A percentile compares a stretch with the other conserved stretches of the same genome.
These are phyloP conservation scores for Verticillium albo-atrum DNA, from an alignment of 2,329 filamentous ascomycete genomes.

Conservation along the genomic window DNA sequence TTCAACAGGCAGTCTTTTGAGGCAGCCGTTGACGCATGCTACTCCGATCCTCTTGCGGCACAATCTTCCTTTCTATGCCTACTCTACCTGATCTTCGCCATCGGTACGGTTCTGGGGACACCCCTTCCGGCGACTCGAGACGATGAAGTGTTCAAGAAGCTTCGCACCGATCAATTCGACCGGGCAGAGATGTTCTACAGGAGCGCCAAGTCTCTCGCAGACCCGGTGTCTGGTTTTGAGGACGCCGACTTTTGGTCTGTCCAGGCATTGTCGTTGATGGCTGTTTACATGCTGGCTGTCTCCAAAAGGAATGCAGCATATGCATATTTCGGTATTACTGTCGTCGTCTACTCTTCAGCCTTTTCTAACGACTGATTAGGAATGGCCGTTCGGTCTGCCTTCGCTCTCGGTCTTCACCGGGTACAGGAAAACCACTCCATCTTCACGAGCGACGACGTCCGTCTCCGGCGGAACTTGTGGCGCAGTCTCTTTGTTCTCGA, in stretches of 20 bases:
- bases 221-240: constrained; percentile 46
- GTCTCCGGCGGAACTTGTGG: constrained; percentile 55
- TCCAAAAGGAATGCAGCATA: constrained; percentile 61
- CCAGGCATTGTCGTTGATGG: constrained; percentile 59
- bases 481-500: constrained; percentile 62
- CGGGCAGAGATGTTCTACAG: constrained; percentile 60
- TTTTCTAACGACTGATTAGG: constrained; percentile 28
- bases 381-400: constrained; percentile 59
- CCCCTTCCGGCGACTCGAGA: constrained; percentile 45
- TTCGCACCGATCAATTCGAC: constrained; percentile 42
- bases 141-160: constrained; percentile 43
- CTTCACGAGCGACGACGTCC: constrained; percentile 41
- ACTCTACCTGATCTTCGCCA: constrained; percentile 58
- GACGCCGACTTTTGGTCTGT: constrained; percentile 62
- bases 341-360: neutral
- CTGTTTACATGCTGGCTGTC: constrained; percentile 57
- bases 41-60: constrained; percentile 45
- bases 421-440: constrained; percentile 50
- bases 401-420: constrained; percentile 58
- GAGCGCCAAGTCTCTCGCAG: constrained; percentile 49
- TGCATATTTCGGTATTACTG: constrained; percentile 46
- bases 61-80: constrained; percentile 52
- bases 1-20: constrained; percentile 50
- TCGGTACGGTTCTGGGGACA: constrained; percentile 55
- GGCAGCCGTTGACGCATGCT: constrained; percentile 45